A percentile compares a stretch with the other conserved stretches of the same genome.
Evolutionary conservation across 805 yeast genomes (phyloP).

Genomic region (Myxozyma sirexii): DNA sequence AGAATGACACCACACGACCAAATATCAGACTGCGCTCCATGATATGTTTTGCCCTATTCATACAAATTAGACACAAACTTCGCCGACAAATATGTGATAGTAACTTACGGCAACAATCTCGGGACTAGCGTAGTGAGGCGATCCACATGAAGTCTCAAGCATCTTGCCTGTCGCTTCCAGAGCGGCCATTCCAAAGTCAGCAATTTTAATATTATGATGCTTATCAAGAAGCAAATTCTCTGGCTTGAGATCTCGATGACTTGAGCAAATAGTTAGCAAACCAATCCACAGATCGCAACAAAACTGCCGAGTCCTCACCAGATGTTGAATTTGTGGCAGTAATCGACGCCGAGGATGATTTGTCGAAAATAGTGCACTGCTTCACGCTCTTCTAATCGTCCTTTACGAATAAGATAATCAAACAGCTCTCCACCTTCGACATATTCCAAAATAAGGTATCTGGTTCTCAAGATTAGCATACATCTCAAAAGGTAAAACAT

Average conservation of each 20-base stretch:
- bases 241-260: constrained; percentile 73
- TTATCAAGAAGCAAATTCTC: constrained; percentile 81
- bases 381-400: constrained; percentile 84
- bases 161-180: constrained; percentile 78
- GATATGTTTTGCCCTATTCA: constrained; percentile 74
- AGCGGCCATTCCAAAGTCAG: constrained; percentile 99
- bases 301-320: constrained; percentile 45
- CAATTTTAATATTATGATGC: constrained; percentile 86
- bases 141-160: constrained; percentile 94
- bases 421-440: constrained; percentile 97
- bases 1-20: constrained; percentile 93
- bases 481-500: background rate
- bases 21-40: constrained; percentile 95
- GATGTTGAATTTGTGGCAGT: constrained; percentile 83
- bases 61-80: background rate
- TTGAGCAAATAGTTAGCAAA: background rate
- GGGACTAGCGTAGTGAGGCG: constrained; percentile 98
- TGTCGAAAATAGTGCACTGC: constrained; percentile 89
- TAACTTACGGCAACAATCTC: constrained; percentile 73
- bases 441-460: constrained; percentile 85
- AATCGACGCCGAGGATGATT: constrained; percentile 77
- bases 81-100: background rate
- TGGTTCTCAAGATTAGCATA: too few relatives aligned
- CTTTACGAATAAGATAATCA: constrained; percentile 85
- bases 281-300: too few relatives aligned